Conservation (phyloP, 2,329 filamentous ascomycete genomes). For the Waltergamsia citrina region DNA sequence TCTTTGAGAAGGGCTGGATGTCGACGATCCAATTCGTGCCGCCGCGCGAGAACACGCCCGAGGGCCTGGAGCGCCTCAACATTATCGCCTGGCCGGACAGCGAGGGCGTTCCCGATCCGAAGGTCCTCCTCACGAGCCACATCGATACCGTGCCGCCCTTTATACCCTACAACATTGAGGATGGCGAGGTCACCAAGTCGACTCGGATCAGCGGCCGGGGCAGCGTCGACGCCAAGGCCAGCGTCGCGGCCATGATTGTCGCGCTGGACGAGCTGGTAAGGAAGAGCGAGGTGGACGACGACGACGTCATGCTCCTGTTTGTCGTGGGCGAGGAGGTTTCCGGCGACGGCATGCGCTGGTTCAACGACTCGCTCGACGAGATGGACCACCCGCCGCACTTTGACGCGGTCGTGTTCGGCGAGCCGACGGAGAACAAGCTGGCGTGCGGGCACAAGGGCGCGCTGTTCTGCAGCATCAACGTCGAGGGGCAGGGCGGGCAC, state of each 20-base stretch:
- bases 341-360: conserved; percentile 69
- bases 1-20: conserved; percentile 38
- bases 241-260: conserved; percentile 63
- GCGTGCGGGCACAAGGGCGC: conserved; percentile 89
- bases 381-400: conserved; percentile 27
- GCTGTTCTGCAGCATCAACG: conserved; percentile 55
- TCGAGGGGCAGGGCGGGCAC: conserved; percentile 70
- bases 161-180: conserved; percentile 55
- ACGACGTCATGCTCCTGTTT: conserved; percentile 51
- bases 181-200: conserved; percentile 30
- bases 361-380: conserved; percentile 27
- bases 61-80: conserved; percentile 12
- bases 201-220: conserved; percentile 62
- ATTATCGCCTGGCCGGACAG: conserved; percentile 5
- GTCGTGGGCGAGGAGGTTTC: conserved; percentile 76
- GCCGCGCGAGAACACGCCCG: conserved; percentile 17
- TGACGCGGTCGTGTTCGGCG: conserved; percentile 76
- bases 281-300: conserved; percentile 25
- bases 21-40: conserved; percentile 31
- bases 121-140: conserved; percentile 65
- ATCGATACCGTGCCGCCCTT: conserved; percentile 72
- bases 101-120: conserved; percentile 34
- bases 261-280: conserved; percentile 50
- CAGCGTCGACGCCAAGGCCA: conserved; percentile 62
- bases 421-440: conserved; percentile 83